Percentiles rank a stretch among this genome's conserved stretches.
These are phyloP conservation scores for Fomitopsis serialis DNA, from an alignment of 768 basidiomycete species.

Conservation along the genomic window DNA sequence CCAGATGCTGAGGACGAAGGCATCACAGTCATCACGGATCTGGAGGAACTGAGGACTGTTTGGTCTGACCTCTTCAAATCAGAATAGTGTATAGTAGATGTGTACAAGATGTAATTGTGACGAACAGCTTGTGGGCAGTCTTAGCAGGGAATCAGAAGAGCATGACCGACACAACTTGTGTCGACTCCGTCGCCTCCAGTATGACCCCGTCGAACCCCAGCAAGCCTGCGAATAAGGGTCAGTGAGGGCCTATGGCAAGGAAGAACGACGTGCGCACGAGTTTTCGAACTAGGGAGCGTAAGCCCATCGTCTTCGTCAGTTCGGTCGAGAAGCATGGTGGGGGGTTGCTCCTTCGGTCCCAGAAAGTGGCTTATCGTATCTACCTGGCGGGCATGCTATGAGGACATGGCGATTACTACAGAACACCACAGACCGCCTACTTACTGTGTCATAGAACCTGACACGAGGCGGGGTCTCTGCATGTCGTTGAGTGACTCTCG, in stretches of 20 bases:
- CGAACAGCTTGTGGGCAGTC: neutral
- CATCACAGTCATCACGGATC: slow-evolving; percentile 45
- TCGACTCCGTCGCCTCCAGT: slow-evolving; percentile 72
- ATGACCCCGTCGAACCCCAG: slow-evolving; percentile 81
- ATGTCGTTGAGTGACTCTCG: neutral
- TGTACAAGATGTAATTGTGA: neutral
- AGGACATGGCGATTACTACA: too few relatives aligned
- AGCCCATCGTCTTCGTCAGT: slow-evolving; percentile 72
- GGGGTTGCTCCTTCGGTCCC: slow-evolving; percentile 65
- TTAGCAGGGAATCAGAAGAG: slow-evolving; percentile 36
- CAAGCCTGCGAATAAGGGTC: slow-evolving; percentile 34
- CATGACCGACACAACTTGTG: slow-evolving; percentile 70
- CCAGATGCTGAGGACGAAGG: slow-evolving; percentile 36
- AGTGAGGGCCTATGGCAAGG: neutral
- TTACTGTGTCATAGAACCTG: slow-evolving; percentile 65
- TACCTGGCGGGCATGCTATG: slow-evolving; percentile 37
- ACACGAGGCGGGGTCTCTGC: slow-evolving; percentile 72
- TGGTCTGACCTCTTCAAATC: slow-evolving; percentile 74
- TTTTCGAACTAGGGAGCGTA: slow-evolving; percentile 61
- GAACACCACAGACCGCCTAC: slow-evolving; percentile 6
- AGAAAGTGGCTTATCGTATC: slow-evolving; percentile 78
- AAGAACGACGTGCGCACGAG: slow-evolving; percentile 39
- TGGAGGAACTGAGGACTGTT: slow-evolving; percentile 63
- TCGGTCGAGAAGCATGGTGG: slow-evolving; percentile 77
- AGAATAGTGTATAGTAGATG: neutral